A percentile compares a stretch with the other conserved stretches of the same genome.
Evolutionary conservation across 371 early-diverging fungal species (phyloP).

Genomic region (Entomophthora muscae): DNA sequence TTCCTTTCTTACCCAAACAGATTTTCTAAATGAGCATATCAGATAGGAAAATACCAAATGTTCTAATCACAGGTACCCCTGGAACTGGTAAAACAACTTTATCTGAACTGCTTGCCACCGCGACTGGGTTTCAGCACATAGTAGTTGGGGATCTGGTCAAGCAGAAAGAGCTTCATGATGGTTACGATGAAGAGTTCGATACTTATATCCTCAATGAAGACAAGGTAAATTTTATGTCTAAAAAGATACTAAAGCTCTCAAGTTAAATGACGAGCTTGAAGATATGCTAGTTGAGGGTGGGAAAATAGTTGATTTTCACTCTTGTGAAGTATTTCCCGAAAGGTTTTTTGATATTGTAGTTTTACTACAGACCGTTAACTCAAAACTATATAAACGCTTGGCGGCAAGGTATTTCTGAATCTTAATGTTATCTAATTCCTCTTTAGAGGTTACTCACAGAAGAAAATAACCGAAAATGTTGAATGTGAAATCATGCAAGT

Average conservation of each 20-base stretch:
- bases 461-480: slow-evolving; percentile 91
- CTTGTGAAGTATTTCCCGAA: slow-evolving; percentile 87
- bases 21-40: neutral
- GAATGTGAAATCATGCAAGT: slow-evolving; percentile 98
- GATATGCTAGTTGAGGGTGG: slow-evolving; percentile 57
- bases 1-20: neutral
- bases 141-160: slow-evolving; percentile 83
- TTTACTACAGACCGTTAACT: slow-evolving; percentile 68
- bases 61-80: slow-evolving; percentile 96
- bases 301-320: slow-evolving; percentile 82
- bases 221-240: slow-evolving; percentile 28
- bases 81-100: slow-evolving; percentile 97
- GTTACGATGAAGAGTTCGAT: slow-evolving; percentile 74
- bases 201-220: slow-evolving; percentile 86
- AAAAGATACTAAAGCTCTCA: neutral
- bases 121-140: slow-evolving; percentile 45
- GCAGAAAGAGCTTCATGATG: slow-evolving; percentile 68
- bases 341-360: slow-evolving; percentile 93
- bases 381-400: slow-evolving; percentile 67
- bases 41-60: slow-evolving; percentile 36
- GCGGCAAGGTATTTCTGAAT: slow-evolving; percentile 37
- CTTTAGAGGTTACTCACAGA: slow-evolving; percentile 62
- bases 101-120: slow-evolving; percentile 57
- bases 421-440: neutral
- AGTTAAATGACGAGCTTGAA: slow-evolving; percentile 76